phyloP scores from a whole-genome alignment of 768 basidiomycete species.

The Crucibulum laeve region DNA sequence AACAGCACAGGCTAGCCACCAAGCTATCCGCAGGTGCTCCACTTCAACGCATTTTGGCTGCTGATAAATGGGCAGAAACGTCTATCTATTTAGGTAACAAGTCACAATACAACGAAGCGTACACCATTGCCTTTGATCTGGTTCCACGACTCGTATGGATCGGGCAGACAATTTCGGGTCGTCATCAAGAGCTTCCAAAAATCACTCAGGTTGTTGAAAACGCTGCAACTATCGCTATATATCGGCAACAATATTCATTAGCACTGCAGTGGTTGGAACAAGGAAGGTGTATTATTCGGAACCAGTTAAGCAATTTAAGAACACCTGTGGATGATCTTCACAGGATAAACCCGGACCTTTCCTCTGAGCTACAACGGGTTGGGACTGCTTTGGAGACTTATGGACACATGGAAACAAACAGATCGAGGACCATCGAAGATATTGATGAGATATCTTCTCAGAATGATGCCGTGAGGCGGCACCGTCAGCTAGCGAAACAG shows the following conservation, averaged over 20 bases:
- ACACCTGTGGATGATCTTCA: constrained; percentile 12
- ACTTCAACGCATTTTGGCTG: background rate
- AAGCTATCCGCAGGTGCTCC: no score
- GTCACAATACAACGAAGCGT: background rate
- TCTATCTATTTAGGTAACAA: background rate
- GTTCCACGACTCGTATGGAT: background rate
- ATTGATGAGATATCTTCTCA: background rate
- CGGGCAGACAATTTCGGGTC: background rate
- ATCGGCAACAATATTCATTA: background rate
- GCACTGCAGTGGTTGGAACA: constrained; percentile 18
- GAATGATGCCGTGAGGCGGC: background rate
- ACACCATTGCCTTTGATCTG: background rate
- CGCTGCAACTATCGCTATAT: background rate
- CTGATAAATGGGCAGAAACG: background rate
- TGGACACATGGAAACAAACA: background rate
- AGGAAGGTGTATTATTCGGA: constrained; percentile 15
- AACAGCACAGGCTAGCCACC: no score
- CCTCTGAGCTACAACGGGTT: background rate
- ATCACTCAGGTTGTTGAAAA: background rate
- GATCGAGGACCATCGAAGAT: background rate
- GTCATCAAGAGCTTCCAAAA: background rate
- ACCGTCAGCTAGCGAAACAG: background rate
- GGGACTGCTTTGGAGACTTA: background rate
- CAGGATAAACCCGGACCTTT: background rate
- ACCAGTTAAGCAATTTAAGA: constrained; percentile 10